These are phyloP conservation scores for Osmozyma mogii DNA, from an alignment of 805 yeast genomes.

Conservation along the genomic window DNA sequence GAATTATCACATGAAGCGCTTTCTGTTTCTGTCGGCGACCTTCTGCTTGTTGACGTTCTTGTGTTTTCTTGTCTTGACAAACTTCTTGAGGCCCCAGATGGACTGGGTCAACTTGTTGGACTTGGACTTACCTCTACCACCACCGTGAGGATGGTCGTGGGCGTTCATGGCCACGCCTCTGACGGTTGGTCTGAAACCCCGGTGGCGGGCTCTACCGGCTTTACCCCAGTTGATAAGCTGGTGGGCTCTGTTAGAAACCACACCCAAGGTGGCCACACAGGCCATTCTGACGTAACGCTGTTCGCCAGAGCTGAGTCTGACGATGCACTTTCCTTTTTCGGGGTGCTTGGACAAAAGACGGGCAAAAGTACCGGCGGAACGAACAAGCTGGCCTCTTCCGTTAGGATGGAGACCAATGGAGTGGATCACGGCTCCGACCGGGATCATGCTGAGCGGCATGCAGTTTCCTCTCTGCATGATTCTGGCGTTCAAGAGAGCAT, in stretches of 20 bases:
- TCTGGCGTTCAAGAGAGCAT: conserved; percentile 79
- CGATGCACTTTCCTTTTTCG: conserved; percentile 62
- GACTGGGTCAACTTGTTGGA: conserved; percentile 90
- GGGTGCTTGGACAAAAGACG: conserved; percentile 75
- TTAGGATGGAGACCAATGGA: conserved; percentile 68
- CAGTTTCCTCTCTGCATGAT: conserved; percentile 93
- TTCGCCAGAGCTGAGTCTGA: conserved; percentile 85
- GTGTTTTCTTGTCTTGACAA: conserved; percentile 89
- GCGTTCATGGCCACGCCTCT: conserved; percentile 99
- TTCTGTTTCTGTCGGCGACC: conserved; percentile 88
- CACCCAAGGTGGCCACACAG: conserved; percentile 90
- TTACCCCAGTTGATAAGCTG: conserved; percentile 87
- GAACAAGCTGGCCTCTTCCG: conserved; percentile 80
- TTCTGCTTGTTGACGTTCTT: conserved; percentile 76
- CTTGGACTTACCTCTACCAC: conserved; percentile 99
- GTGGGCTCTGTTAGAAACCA: conserved; percentile 88
- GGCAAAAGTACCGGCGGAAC: conserved; percentile 93
- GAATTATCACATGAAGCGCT: no score
- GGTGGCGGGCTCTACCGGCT: conserved; percentile 90
- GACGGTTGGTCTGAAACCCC: conserved; percentile 90
- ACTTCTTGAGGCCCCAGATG: conserved; percentile 96
- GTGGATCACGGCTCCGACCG: conserved; percentile 88
- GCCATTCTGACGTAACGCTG: conserved; percentile 80
- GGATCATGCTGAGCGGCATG: conserved; percentile 84
- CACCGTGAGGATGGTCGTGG: conserved; percentile 97